Evolutionary conservation across 805 yeast species (phyloP).

Genomic region (Sugiyamaella qingdaonensis): DNA sequence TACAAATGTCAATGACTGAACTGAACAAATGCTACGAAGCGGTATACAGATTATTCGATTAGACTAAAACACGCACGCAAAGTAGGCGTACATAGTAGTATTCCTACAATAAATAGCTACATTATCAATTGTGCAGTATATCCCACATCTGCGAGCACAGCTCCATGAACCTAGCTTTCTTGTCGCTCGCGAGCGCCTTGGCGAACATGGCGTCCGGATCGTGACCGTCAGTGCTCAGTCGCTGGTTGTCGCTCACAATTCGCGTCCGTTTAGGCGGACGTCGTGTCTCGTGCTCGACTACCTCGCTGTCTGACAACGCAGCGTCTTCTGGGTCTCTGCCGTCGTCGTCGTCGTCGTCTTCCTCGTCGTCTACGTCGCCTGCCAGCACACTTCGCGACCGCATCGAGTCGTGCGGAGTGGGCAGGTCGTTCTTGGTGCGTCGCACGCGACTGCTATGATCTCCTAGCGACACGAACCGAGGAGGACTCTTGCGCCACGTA

Average conservation of each 20-base stretch:
- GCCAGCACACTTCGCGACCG: background rate
- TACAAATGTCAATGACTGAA: no score
- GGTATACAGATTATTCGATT: no score
- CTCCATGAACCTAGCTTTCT: slow-evolving; percentile 27
- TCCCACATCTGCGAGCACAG: slow-evolving; percentile 34
- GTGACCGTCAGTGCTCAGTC: background rate
- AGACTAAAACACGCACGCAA: no score
- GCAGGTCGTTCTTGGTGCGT: slow-evolving; percentile 1
- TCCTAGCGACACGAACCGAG: slow-evolving; percentile 2
- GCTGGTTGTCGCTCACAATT: slow-evolving; percentile 13
- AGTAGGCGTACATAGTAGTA: no score
- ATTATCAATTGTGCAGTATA: slow-evolving; percentile 19
- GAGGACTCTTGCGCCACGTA: slow-evolving; percentile 3
- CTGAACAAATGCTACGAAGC: no score
- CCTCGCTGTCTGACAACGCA: slow-evolving; percentile 22
- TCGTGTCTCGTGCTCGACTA: slow-evolving; percentile 8
- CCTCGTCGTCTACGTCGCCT: slow-evolving; percentile 16
- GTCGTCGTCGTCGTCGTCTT: slow-evolving; percentile 21
- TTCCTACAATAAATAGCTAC: background rate
- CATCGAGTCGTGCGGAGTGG: slow-evolving; percentile 7
- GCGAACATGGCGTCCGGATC: background rate
- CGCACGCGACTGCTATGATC: background rate
- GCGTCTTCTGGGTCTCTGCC: slow-evolving; percentile 23
- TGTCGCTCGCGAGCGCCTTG: slow-evolving; percentile 4
- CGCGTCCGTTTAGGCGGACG: slow-evolving; percentile 9